Base-by-base conservation (phyloP, 805 yeast species). In the Candida golubevii region DNA sequence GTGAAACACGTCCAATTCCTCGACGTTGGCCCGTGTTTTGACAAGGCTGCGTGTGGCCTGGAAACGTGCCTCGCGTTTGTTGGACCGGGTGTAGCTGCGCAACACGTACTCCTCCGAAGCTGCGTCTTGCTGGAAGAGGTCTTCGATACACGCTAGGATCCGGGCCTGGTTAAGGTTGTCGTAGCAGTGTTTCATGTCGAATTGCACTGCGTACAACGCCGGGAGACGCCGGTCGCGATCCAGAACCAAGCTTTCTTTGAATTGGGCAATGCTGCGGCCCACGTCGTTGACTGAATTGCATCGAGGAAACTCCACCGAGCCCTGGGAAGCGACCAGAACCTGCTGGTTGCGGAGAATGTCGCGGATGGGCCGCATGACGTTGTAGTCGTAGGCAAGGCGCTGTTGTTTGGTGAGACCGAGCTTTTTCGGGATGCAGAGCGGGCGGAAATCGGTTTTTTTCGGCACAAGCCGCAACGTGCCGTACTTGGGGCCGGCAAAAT, bases 141-240 rank as follows among this genome's bases (percentile, higher is more conserved):
- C 42, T 1, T 57, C 52, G 1, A 77, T 51, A 27, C 71, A 56
- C 4, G 60, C 49, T 1, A 71, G 42, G 2, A 78, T 66, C 45
- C 69, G 70, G 0, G 55, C 50, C 37, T 75, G 77, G 12, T 85
- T 81, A 13, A 89, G 66, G 2, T 80, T 76, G 55, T 91, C 97
- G 59, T 80, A 90, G 44, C 96, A 88, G 3, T 82, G 74, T 44
- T 72, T 74, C 50, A 86, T 79, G 59, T 90, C 98, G 60, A 88
- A 85, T 52, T 85, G 87, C 26, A 85, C 67, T 12, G 76, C 76
- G 55, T 68, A 76, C 0, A 82, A 49, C 1, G 50, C 39, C 0
- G 79, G 79, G 4, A 72, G 12, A 2, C 15, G 34, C 0, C 57
- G 55, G 27, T 39, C 28, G 26, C n/a, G n/a, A 13, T 14, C 4